Conservation (phyloP, 768 basidiomycete genomes). For the Termitomyces sp. region DNA sequence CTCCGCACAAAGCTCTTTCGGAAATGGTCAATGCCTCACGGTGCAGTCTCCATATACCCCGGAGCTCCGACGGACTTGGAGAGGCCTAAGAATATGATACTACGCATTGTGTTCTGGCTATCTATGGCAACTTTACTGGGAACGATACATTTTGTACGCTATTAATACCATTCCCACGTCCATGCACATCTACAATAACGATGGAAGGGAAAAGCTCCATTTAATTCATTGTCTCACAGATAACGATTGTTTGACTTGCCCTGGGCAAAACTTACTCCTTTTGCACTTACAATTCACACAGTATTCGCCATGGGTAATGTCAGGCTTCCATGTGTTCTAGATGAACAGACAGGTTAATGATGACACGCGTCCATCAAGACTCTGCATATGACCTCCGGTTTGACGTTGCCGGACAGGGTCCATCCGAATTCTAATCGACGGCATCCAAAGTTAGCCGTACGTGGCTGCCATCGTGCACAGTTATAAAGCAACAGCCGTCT, state of each 20-base stretch:
- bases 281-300: not conserved
- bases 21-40: not conserved
- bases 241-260: not conserved
- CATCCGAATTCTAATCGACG: not conserved
- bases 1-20: not conserved
- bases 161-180: slow-evolving; percentile 2
- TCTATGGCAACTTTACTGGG: not conserved
- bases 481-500: not conserved
- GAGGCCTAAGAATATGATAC: not conserved
- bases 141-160: not conserved
- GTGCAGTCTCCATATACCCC: not conserved
- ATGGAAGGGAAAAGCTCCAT: not conserved
- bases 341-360: not conserved
- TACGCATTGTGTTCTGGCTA: not conserved
- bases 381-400: not conserved
- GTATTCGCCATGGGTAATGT: not conserved
- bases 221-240: slow-evolving; percentile 2
- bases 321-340: not conserved
- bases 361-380: not conserved
- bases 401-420: not conserved
- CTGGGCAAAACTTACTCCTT: not conserved
- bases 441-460: not conserved
- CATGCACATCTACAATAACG: slow-evolving; percentile 3
- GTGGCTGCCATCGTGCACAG: not conserved
- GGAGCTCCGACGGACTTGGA: slow-evolving; percentile 6